These are phyloP conservation scores for Verticillium tricorpus DNA, from an alignment of 2,329 filamentous ascomycete species.

Conservation along the genomic window DNA sequence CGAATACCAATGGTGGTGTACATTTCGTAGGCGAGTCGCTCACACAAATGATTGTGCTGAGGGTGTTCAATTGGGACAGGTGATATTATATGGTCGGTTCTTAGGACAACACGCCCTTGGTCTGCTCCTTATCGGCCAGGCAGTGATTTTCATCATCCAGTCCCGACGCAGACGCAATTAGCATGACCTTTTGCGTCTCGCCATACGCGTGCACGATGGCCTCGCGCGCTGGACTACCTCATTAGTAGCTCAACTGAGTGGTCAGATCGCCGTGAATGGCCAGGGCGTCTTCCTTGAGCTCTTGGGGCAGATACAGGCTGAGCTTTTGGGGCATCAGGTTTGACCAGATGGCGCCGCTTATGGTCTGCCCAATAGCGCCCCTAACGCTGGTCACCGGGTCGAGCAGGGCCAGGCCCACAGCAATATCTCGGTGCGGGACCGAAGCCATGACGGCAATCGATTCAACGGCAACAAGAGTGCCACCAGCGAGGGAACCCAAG, in stretches of 20 bases:
- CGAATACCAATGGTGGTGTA: no score
- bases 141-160: conserved; percentile 9
- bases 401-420: conserved; percentile 26
- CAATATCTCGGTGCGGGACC: conserved; percentile 24
- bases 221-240: conserved; percentile 32
- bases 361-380: conserved; percentile 23
- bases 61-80: no score
- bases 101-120: conserved; percentile 8
- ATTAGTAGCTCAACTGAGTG: conserved; percentile 23
- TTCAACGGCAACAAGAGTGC: no score
- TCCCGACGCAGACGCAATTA: conserved; percentile 19
- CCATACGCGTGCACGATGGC: conserved; percentile 43
- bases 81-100: no score
- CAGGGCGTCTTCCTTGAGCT: no score
- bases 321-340: conserved; percentile 19
- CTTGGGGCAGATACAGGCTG: no score
- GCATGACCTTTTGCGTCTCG: conserved; percentile 37
- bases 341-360: conserved; percentile 29
- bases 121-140: conserved; percentile 7
- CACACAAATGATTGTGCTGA: no score
- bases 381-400: conserved; percentile 24
- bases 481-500: no score
- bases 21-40: no score
- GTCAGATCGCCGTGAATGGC: conserved; percentile 14
- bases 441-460: conserved; percentile 4